Conservation (phyloP, 129 eudicot genomes). For the Saussurea involucrata region DNA sequence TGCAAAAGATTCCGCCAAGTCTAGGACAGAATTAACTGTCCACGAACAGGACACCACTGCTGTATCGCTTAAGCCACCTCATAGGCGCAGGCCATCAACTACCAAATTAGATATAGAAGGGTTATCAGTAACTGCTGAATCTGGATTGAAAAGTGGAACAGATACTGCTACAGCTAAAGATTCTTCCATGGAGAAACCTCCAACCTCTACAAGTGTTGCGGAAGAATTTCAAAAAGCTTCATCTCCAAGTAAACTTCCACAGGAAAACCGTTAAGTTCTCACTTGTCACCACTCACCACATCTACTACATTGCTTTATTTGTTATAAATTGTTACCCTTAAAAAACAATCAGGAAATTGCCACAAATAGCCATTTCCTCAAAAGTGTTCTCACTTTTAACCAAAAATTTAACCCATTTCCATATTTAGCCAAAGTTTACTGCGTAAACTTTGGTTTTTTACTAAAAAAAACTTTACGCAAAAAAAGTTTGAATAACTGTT, state of each 20-base stretch:
- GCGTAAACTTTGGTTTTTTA: too few species aligned
- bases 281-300: background rate
- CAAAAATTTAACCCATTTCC: too few species aligned
- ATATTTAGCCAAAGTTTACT: too few species aligned
- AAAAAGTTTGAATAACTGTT: background rate
- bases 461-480: too few species aligned
- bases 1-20: conserved; percentile 29
- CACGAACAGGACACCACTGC: conserved; percentile 31
- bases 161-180: conserved; percentile 36
- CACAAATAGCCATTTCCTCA: too few species aligned
- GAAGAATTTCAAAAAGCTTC: conserved; percentile 42
- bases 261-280: conserved; percentile 35
- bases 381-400: too few species aligned
- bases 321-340: background rate
- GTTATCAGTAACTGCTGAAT: conserved; percentile 37
- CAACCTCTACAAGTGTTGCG: conserved; percentile 23
- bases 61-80: conserved; percentile 48
- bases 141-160: conserved; percentile 26
- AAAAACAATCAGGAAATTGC: background rate
- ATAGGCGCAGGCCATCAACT: conserved; percentile 49
- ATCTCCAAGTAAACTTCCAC: conserved; percentile 29
- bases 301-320: conserved; percentile 2
- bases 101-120: conserved; percentile 48
- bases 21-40: conserved; percentile 45
- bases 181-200: conserved; percentile 37